These are phyloP conservation scores for Corynespora cassiicola DNA, from an alignment of 2,329 filamentous ascomycete species.

Conservation along the genomic window DNA sequence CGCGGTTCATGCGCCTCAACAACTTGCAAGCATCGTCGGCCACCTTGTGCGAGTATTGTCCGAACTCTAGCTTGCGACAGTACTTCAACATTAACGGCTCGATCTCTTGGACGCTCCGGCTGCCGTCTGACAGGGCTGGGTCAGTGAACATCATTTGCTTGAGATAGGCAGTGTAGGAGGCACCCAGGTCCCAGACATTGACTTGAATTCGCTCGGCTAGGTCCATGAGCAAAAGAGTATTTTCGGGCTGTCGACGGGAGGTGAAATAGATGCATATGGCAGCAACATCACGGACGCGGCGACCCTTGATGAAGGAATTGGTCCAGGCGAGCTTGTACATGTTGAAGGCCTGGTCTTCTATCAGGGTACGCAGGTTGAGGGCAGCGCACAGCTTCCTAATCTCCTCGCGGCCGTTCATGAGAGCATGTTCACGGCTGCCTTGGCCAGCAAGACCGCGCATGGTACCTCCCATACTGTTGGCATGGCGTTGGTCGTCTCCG, in stretches of 20 bases:
- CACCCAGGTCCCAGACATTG: constrained; percentile 91
- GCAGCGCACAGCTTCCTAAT: constrained; percentile 47
- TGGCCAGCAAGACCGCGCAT: constrained; percentile 56
- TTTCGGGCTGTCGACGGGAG: constrained; percentile 78
- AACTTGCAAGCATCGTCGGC: constrained; percentile 87
- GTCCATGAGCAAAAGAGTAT: constrained; percentile 92
- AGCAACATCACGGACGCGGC: constrained; percentile 82
- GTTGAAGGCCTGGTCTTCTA: constrained; percentile 46
- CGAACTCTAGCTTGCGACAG: constrained; percentile 90
- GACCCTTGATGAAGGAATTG: constrained; percentile 69
- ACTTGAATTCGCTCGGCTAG: constrained; percentile 83
- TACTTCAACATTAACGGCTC: constrained; percentile 93
- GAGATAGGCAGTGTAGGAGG: constrained; percentile 84
- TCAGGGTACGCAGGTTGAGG: constrained; percentile 44
- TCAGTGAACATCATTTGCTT: constrained; percentile 72
- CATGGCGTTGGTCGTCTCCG: constrained; percentile 82
- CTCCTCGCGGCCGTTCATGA: constrained; percentile 60
- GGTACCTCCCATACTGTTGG: constrained; percentile 63
- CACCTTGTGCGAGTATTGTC: constrained; percentile 78
- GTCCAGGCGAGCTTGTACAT: constrained; percentile 61
- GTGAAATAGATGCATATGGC: constrained; percentile 92
- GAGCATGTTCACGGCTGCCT: constrained; percentile 67
- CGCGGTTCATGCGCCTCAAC: constrained; percentile 89
- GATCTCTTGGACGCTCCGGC: constrained; percentile 70
- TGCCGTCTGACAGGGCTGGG: constrained; percentile 30